These are phyloP conservation scores for Zymoseptoria ardabiliae DNA, from an alignment of 2,329 filamentous ascomycete genomes.

Conservation along the genomic window DNA sequence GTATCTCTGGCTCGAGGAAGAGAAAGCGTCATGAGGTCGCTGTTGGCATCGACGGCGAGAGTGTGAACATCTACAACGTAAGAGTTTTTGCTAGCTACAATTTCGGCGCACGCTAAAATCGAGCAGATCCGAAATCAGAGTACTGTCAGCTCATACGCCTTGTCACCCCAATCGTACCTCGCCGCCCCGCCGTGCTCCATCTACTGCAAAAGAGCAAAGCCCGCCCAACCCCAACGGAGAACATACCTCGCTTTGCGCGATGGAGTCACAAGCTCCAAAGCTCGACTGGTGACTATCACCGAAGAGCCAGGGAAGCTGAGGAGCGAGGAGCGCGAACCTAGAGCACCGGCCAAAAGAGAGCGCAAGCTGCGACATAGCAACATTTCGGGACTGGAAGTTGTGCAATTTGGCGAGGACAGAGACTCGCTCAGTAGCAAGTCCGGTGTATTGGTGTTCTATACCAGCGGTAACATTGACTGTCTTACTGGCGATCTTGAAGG, in stretches of 20 bases:
- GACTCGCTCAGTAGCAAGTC: constrained; percentile 1
- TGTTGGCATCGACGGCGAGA: constrained; percentile 53
- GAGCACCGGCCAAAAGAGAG: constrained; percentile 23
- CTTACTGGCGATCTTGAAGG: constrained; percentile 23
- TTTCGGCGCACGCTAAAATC: constrained; percentile 10
- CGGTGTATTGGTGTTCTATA: constrained; percentile 23
- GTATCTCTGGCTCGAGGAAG: constrained; percentile 49
- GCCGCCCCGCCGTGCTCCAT: constrained; percentile 52
- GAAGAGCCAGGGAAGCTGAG: constrained; percentile 36
- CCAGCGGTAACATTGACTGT: constrained; percentile 25
- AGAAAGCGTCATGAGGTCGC: constrained; percentile 56
- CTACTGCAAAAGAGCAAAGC: constrained; percentile 42
- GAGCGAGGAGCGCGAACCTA: constrained; percentile 21
- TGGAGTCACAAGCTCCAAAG: constrained; percentile 38
- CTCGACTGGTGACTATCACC: constrained; percentile 48
- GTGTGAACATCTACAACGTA: constrained; percentile 57
- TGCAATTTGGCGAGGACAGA: constrained; percentile 5
- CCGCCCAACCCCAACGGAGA: constrained; percentile 41
- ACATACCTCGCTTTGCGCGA: constrained; percentile 49
- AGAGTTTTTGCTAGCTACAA: constrained; percentile 1
- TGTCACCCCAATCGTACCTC: constrained; percentile 53
- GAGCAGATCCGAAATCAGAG: constrained; percentile 53
- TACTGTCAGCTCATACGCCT: constrained; percentile 53
- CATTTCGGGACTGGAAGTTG: constrained; percentile 17
- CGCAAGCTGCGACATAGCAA: constrained; percentile 27